Conservation (phyloP, 2,329 filamentous ascomycete species). For the Teratosphaeria gauchensis region DNA sequence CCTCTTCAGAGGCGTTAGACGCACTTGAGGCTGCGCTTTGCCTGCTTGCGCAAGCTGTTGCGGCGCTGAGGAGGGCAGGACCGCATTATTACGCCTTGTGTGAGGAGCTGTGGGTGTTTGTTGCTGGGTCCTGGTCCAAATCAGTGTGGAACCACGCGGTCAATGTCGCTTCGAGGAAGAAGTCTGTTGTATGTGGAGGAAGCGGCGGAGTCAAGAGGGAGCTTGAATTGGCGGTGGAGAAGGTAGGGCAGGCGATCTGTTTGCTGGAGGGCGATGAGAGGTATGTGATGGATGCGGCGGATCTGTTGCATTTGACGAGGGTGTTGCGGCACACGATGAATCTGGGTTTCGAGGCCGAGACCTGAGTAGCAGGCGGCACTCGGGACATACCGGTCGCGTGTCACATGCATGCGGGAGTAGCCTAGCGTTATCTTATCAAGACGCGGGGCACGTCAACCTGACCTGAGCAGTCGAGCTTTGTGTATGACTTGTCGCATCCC, state of each 20-base stretch:
- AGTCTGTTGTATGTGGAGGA: too few relatives aligned
- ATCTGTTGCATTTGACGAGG: slow-evolving; percentile 6
- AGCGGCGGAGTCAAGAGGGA: neutral
- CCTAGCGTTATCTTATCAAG: neutral
- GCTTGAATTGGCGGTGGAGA: neutral
- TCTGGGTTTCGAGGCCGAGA: too few relatives aligned
- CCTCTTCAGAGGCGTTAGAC: too few relatives aligned
- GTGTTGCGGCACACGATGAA: neutral
- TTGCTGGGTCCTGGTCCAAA: slow-evolving; percentile 9
- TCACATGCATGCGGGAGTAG: neutral
- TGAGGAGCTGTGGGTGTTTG: slow-evolving; percentile 13
- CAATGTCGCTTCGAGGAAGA: too few relatives aligned
- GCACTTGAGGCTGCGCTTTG: slow-evolving; percentile 7
- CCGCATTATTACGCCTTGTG: slow-evolving; percentile 1
- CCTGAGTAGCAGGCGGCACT: too few relatives aligned
- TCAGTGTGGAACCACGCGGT: too few relatives aligned
- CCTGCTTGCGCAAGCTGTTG: slow-evolving; percentile 8
- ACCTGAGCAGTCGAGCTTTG: neutral
- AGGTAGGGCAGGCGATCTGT: neutral
- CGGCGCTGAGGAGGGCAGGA: slow-evolving; percentile 8
- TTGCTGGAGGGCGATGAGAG: slow-evolving; percentile 5
- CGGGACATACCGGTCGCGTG: neutral
- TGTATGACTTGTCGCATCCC: neutral
- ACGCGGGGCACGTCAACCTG: neutral
- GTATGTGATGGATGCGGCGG: slow-evolving; percentile 6